These are phyloP conservation scores for Suillus occidentalis DNA, from an alignment of 768 basidiomycete genomes.

Conservation along the genomic window DNA sequence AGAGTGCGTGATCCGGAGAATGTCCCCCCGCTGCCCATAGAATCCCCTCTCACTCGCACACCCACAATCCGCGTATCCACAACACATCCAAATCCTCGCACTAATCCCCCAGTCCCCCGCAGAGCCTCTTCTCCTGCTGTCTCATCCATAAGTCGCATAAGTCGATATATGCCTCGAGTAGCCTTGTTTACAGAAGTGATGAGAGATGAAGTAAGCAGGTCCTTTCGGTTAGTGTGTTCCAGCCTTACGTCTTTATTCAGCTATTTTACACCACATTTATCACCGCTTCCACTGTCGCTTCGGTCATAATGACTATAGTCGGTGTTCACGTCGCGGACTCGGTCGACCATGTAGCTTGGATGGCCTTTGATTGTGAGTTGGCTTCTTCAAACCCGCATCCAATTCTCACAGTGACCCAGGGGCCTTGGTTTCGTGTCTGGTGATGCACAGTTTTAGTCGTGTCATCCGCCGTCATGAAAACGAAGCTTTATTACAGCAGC, in stretches of 20 bases:
- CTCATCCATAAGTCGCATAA: constrained; percentile 42
- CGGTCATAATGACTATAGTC: constrained; percentile 49
- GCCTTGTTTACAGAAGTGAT: constrained; percentile 55
- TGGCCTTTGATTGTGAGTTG: constrained; percentile 52
- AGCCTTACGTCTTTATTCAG: constrained; percentile 28
- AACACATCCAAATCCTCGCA: constrained; percentile 11
- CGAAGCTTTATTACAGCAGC: constrained; percentile 52
- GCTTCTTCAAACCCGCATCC: neutral
- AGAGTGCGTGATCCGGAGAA: constrained; percentile 3
- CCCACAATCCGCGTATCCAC: constrained; percentile 19
- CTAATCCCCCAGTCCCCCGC: constrained; percentile 15
- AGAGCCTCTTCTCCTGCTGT: constrained; percentile 23
- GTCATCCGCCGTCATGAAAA: constrained; percentile 62
- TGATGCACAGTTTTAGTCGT: constrained; percentile 59
- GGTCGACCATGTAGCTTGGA: constrained; percentile 51
- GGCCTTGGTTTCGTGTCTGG: constrained; percentile 54
- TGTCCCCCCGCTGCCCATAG: constrained; percentile 11
- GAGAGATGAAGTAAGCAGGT: constrained; percentile 56
- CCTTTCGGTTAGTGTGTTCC: neutral
- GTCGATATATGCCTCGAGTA: constrained; percentile 52
- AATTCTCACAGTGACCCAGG: constrained; percentile 35
- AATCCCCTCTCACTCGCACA: constrained; percentile 12
- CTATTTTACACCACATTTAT: constrained; percentile 56
- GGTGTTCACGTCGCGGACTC: constrained; percentile 48
- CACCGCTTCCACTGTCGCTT: constrained; percentile 46